phyloP scores from a whole-genome alignment of 2,329 filamentous ascomycete species.

The Venturia carpophila region DNA sequence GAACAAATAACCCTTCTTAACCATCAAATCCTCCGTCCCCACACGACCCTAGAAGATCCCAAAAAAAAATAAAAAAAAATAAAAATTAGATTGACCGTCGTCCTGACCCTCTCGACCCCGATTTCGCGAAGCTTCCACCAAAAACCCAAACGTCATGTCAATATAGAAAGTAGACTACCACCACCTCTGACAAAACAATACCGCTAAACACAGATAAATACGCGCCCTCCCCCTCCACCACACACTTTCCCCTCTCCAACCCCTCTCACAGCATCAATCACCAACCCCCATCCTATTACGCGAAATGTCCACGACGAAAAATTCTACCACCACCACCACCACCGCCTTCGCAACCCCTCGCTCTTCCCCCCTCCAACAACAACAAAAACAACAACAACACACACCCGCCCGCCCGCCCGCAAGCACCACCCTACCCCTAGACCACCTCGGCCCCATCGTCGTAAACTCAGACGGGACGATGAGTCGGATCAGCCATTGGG shows the following conservation, averaged over 20 bases:
- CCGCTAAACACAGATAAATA: not conserved
- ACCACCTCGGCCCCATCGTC: slow-evolving; percentile 64
- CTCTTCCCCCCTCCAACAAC: slow-evolving; percentile 21
- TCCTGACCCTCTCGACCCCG: not conserved
- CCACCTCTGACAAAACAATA: not conserved
- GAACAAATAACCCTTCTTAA: too few species aligned
- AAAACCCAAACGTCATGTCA: not conserved
- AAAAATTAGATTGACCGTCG: too few species aligned
- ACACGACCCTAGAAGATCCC: not conserved
- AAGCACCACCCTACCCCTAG: slow-evolving; percentile 47
- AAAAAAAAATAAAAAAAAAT: not conserved
- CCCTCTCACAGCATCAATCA: slow-evolving; percentile 21
- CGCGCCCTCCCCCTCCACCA: not conserved
- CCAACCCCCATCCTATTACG: too few species aligned
- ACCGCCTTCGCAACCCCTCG: slow-evolving; percentile 19
- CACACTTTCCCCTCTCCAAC: slow-evolving; percentile 19
- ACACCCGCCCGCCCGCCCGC: not conserved
- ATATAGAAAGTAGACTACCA: not conserved
- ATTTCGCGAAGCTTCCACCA: not conserved
- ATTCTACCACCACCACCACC: slow-evolving; percentile 11
- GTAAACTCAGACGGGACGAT: slow-evolving; percentile 66
- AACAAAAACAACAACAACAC: slow-evolving; percentile 20
- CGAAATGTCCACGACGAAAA: too few species aligned
- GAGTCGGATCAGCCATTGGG: slow-evolving; percentile 66
- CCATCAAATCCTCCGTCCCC: too few species aligned